Percentiles rank a stretch among this genome's conserved stretches.
These are phyloP conservation scores for Marasmius oreades DNA, from an alignment of 1,284 basidiomycete genomes.

Conservation along the genomic window DNA sequence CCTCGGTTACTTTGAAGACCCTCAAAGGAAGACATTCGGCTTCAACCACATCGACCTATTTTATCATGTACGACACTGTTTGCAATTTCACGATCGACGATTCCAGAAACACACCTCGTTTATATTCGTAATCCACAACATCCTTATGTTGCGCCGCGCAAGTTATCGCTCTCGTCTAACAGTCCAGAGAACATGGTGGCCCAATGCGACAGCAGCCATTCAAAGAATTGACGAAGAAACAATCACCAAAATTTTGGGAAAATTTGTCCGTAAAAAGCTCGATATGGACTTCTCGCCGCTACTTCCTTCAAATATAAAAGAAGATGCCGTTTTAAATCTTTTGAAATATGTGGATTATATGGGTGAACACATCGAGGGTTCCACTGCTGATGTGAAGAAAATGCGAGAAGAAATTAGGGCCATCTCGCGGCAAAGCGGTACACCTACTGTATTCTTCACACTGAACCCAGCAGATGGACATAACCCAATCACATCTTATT, in stretches of 20 bases:
- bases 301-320: no score
- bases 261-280: no score
- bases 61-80: constrained; percentile 10
- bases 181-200: constrained; percentile 15
- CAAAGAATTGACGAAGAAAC: constrained; percentile 7
- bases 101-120: constrained; percentile 16
- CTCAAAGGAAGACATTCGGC: constrained; percentile 3
- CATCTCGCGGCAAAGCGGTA: background rate
- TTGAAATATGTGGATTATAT: constrained; percentile 1
- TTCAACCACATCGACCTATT: constrained; percentile 11
- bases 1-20: constrained; percentile 15
- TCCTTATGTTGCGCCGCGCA: constrained; percentile 14
- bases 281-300: no score
- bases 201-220: constrained; percentile 9
- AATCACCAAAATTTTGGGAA: background rate
- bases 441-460: constrained; percentile 9
- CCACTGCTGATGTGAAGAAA: constrained; percentile 1
- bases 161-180: constrained; percentile 12
- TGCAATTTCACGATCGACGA: constrained; percentile 12
- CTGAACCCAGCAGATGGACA: constrained; percentile 5
- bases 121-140: constrained; percentile 17
- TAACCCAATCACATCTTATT: constrained; percentile 3
- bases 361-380: constrained; percentile 6
- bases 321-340: constrained; percentile 8
- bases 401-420: constrained; percentile 9